Percentiles rank a stretch among this genome's conserved stretches.
Conservation (phyloP, 2,329 filamentous ascomycete species). For the Thelonectria blattea region DNA sequence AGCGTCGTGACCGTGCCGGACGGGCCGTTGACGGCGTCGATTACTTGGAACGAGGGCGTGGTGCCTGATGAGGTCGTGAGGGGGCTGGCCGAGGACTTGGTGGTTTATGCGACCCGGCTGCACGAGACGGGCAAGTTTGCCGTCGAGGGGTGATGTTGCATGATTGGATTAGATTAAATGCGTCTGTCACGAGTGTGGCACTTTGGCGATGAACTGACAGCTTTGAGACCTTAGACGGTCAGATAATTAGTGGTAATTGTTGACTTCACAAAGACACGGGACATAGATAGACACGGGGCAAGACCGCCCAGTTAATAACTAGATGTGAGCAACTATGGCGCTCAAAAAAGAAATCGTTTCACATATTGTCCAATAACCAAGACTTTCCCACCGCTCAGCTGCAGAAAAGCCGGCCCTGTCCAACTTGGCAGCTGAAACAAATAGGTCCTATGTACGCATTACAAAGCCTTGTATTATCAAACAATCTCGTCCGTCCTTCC, state of each 20-base stretch:
- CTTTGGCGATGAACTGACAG: neutral
- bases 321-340: neutral
- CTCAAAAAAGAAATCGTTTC: neutral
- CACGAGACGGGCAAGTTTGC: constrained; percentile 36
- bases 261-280: too few relatives aligned
- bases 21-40: constrained; percentile 48
- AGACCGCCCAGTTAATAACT: neutral
- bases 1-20: constrained; percentile 55
- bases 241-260: neutral
- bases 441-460: constrained; percentile 24
- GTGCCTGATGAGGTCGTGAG: constrained; percentile 48
- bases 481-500: constrained; percentile 4
- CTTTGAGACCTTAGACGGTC: neutral
- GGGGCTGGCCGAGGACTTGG: constrained; percentile 47
- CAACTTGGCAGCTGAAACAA: constrained; percentile 8
- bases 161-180: neutral
- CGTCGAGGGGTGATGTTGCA: neutral
- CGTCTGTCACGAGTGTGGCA: neutral
- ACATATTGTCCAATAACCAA: constrained; percentile 1
- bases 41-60: constrained; percentile 56
- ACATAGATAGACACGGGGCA: too few relatives aligned
- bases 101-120: constrained; percentile 19
- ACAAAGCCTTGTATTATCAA: constrained; percentile 20
- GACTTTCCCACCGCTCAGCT: constrained; percentile 1
- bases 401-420: constrained; percentile 3